phyloP scores from a whole-genome alignment of 164 flowering plant species.

The Stephania cephalantha region DNA sequence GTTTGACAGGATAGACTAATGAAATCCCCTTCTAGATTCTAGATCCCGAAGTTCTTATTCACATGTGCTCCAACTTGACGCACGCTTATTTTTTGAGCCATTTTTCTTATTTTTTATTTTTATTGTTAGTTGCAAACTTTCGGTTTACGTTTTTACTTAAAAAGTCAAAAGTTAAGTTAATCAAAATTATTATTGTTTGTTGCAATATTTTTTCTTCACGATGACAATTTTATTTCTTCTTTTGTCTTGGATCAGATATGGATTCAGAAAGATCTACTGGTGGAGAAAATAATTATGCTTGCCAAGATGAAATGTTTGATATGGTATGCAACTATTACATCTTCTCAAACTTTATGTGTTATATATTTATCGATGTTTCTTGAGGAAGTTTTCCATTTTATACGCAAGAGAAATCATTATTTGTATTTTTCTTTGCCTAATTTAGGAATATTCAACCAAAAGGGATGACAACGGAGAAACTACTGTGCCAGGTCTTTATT shows the following conservation, averaged over 20 bases:
- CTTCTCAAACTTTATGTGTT: neutral
- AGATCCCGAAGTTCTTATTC: too few species aligned
- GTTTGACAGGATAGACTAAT: neutral
- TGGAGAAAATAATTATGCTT: slow-evolving; percentile 13
- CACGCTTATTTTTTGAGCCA: too few species aligned
- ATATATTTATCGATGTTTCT: neutral
- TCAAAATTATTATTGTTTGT: neutral
- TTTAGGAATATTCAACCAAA: slow-evolving; percentile 25
- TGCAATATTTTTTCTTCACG: neutral
- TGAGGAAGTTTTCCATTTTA: neutral
- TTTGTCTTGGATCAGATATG: slow-evolving; percentile 24
- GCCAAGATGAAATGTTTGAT: slow-evolving; percentile 20
- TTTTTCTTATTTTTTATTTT: too few species aligned
- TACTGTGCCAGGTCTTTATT: slow-evolving; percentile 32
- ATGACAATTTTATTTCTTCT: neutral
- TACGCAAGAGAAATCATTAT: neutral
- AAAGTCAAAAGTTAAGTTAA: neutral
- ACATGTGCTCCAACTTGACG: too few species aligned
- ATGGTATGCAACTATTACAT: slow-evolving; percentile 23
- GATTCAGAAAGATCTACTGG: slow-evolving; percentile 31
- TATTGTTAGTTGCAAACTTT: neutral
- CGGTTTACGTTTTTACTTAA: neutral
- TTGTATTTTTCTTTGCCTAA: neutral
- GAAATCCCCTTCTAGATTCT: neutral
- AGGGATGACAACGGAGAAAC: slow-evolving; percentile 16